Percentiles rank a stretch among this genome's conserved stretches.
Evolutionary conservation across 2,329 filamentous ascomycete species (phyloP).

Genomic region (Geoglossum cookeanum): DNA sequence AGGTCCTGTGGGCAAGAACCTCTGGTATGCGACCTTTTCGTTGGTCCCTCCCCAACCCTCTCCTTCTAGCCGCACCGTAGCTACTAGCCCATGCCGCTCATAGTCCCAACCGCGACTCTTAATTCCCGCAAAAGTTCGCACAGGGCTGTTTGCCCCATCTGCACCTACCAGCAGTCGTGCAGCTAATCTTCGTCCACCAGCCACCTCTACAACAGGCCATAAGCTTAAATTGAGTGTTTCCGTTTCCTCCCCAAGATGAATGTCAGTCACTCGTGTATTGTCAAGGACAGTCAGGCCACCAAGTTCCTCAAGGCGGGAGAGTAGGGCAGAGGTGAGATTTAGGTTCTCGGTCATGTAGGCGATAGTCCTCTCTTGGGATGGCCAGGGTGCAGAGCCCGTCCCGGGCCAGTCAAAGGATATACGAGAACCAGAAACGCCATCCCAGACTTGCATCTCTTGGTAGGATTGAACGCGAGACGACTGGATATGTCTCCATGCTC

Average conservation of each 20-base stretch:
- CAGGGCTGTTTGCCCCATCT: constrained; percentile 87
- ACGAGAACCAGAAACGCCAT: constrained; percentile 68
- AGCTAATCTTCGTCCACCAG: constrained; percentile 45
- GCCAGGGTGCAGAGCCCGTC: constrained; percentile 16
- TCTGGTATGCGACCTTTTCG: constrained; percentile 70
- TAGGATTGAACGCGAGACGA: constrained; percentile 63
- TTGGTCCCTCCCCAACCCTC: constrained; percentile 26
- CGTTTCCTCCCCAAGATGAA: constrained; percentile 47
- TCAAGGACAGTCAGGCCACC: constrained; percentile 52
- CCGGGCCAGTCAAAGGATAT: constrained; percentile 72
- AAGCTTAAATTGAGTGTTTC: constrained; percentile 57
- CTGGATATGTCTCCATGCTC: constrained; percentile 66
- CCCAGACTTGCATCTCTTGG: constrained; percentile 97
- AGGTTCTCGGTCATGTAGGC: constrained; percentile 95
- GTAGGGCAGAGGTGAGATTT: constrained; percentile 64
- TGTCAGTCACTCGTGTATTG: constrained; percentile 59
- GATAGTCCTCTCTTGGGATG: constrained; percentile 41
- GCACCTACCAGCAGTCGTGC: constrained; percentile 80
- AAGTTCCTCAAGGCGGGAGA: constrained; percentile 51
- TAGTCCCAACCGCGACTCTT: constrained; percentile 86
- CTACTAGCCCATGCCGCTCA: constrained; percentile 72
- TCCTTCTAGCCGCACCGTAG: constrained; percentile 56
- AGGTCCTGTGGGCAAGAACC: constrained; percentile 82
- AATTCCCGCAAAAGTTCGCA: constrained; percentile 76
- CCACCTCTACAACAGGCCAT: constrained; percentile 71